Evolutionary conservation across 805 yeast species (phyloP), one percentile per base, ranked within the genome.

Genomic region (Kluyveromyces aestuarii): DNA sequence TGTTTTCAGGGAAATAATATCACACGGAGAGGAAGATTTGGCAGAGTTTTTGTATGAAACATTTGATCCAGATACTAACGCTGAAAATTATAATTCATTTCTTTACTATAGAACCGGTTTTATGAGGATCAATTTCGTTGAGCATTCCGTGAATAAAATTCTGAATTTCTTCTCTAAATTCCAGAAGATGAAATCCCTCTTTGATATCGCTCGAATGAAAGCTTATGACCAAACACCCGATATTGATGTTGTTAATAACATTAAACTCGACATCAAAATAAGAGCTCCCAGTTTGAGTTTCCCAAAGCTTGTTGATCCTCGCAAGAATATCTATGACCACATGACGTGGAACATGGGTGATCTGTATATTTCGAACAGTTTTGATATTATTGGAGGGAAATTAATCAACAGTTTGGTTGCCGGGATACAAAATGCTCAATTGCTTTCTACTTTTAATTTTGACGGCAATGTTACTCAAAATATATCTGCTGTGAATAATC

Each of bases 1-100:
- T 2, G 66, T 75, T 3, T 64, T 83, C 51, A 72, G 91, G 52
- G 77, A 79, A 53, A 68, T 93, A 25, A 73, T 93, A 21, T 78
- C 82, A 47, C 88, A 93, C 62, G 89, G 87, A 58, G 96, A 89
- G 14, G 76, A 81, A 48, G 66, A 62, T 21, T 71, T 89, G 43
- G 95, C 91, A 0, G 95, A 89, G 61, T 75, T 93, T 54, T 71
- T 76, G 3, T 93, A 90, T 62, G 95, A 89, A 61, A 87, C 96
- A 0, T 84, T 77, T 63, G 93, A 84, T 63, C 70, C 73, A 0
- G 71, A 71, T 8, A 72, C 77, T 43, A 66, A 65, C 1, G 67
- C 72, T 17, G 70, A 75, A 4, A 58, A 61, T 35, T 84, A 76
- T 58, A 79, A 76, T 49, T 63, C 68, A 0, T 30, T 50, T 1